phyloP scores from a whole-genome alignment of 2,329 filamentous ascomycete genomes.

The Zasmidium angulare region DNA sequence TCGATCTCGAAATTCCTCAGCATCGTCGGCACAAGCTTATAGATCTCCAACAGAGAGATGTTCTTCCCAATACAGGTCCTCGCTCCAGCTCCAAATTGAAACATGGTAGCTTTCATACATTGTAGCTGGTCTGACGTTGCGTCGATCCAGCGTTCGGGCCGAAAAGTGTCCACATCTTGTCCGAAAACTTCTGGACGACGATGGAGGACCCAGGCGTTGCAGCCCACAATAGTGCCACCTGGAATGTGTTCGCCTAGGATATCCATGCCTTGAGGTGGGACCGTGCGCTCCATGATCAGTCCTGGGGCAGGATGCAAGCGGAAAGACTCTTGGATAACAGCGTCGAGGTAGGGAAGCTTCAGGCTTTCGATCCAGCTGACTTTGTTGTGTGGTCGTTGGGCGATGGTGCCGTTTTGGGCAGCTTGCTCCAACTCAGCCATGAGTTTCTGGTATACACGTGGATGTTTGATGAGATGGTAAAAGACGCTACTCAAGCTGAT shows the following conservation, averaged over 20 bases:
- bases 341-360: constrained; percentile 72
- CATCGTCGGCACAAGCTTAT: constrained; percentile 56
- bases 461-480: constrained; percentile 70
- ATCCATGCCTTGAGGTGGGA: constrained; percentile 63
- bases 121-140: constrained; percentile 56
- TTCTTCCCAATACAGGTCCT: constrained; percentile 66
- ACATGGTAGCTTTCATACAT: constrained; percentile 69
- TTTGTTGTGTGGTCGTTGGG: constrained; percentile 50
- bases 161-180: constrained; percentile 62
- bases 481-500: constrained; percentile 71
- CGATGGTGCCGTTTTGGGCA: constrained; percentile 50
- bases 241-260: constrained; percentile 63
- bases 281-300: constrained; percentile 70
- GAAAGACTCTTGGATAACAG: constrained; percentile 75
- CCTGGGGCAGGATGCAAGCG: constrained; percentile 73
- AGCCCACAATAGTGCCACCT: constrained; percentile 72
- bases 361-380: constrained; percentile 71
- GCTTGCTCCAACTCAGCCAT: constrained; percentile 64
- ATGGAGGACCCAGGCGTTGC: constrained; percentile 74
- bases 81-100: constrained; percentile 71
- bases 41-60: constrained; percentile 49
- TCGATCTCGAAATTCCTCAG: constrained; percentile 63
- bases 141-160: constrained; percentile 66
- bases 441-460: constrained; percentile 54
- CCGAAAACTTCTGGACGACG: constrained; percentile 68